These are phyloP conservation scores for Macrolepiota fuliginosa DNA, from an alignment of 768 basidiomycete species.

Conservation along the genomic window DNA sequence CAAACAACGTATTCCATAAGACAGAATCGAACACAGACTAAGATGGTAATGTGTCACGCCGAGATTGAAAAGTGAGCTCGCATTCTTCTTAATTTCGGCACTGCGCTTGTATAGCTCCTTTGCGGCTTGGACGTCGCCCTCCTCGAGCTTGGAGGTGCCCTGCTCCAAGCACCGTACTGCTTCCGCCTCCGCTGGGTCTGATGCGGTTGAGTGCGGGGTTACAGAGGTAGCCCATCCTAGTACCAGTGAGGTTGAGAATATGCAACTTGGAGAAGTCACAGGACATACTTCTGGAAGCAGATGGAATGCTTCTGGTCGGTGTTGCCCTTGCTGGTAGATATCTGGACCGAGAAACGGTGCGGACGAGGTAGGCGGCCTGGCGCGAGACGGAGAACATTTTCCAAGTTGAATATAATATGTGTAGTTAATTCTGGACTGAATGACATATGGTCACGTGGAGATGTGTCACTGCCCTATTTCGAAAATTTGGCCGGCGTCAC, in stretches of 20 bases:
- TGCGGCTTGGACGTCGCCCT: constrained; percentile 80
- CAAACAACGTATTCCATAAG: neutral
- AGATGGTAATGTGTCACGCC: constrained; percentile 90
- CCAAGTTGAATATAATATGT: constrained; percentile 1
- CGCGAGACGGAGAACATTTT: constrained; percentile 8
- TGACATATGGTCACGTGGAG: constrained; percentile 20
- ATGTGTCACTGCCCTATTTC: constrained; percentile 16
- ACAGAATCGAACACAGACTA: constrained; percentile 45
- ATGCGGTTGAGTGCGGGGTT: constrained; percentile 76
- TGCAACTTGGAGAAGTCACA: neutral
- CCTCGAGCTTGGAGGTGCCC: constrained; percentile 81
- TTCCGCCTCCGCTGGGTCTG: constrained; percentile 80
- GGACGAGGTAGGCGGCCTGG: neutral
- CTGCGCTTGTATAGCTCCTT: constrained; percentile 77
- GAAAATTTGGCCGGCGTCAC: constrained; percentile 22
- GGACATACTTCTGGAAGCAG: neutral
- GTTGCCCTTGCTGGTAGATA: neutral
- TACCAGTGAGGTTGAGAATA: constrained; percentile 2
- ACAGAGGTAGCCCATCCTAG: constrained; percentile 80
- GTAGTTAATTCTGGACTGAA: neutral
- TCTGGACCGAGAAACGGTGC: neutral
- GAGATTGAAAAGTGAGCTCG: constrained; percentile 83
- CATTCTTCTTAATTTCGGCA: constrained; percentile 74
- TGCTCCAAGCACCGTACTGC: constrained; percentile 78
- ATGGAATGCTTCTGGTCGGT: neutral